A percentile compares a stretch with the other conserved stretches of the same genome.
phyloP scores from a whole-genome alignment of 78 protist genomes.

The Planoprotostelium fungivorum region DNA sequence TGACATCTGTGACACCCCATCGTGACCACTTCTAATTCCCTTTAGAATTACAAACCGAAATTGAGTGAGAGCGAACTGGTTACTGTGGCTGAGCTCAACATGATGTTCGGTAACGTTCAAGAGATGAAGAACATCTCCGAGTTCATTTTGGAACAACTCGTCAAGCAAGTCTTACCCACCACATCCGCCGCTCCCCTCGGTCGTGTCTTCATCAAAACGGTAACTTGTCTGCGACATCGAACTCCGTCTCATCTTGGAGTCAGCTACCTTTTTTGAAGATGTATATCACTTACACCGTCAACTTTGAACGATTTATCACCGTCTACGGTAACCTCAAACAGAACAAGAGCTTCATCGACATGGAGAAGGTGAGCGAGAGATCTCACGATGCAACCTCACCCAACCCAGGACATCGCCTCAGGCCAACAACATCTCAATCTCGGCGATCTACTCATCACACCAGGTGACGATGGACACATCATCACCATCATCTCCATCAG shows the following conservation, averaged over 20 bases:
- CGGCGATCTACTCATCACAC: background rate
- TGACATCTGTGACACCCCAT: background rate
- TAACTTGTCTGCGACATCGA: background rate
- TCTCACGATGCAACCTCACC: too few species aligned
- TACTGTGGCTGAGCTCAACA: background rate
- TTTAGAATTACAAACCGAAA: background rate
- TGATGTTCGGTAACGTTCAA: background rate
- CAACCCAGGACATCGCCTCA: background rate
- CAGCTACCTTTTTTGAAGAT: background rate
- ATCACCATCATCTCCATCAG: background rate
- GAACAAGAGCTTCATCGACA: background rate
- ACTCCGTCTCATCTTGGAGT: too few species aligned
- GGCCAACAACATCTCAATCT: background rate
- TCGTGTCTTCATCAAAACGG: background rate
- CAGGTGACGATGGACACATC: background rate
- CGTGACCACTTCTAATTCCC: background rate
- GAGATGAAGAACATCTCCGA: background rate
- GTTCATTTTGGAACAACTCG: background rate
- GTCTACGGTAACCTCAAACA: background rate
- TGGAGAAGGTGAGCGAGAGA: too few species aligned
- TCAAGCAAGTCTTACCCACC: background rate
- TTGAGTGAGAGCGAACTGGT: background rate
- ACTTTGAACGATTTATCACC: background rate
- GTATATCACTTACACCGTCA: background rate
- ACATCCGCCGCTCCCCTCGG: background rate